phyloP scores from a whole-genome alignment of 176 grass and related monocot genomes.

The Pharus latifolius region DNA sequence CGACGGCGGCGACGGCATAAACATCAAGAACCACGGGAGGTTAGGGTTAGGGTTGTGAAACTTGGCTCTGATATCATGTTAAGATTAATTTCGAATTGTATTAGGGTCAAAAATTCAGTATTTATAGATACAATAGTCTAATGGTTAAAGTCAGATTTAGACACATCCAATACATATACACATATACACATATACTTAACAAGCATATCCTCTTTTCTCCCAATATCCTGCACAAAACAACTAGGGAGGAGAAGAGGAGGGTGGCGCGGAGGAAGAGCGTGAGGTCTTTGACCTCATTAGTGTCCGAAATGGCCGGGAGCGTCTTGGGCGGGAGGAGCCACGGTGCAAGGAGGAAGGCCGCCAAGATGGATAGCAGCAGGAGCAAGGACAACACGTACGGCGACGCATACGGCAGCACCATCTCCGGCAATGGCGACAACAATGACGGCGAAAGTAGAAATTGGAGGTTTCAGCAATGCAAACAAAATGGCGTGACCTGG shows the following conservation, averaged over 20 bases:
- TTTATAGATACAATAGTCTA: too few species aligned
- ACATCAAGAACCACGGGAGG: too few species aligned
- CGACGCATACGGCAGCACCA: constrained; percentile 34
- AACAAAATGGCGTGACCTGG: too few species aligned
- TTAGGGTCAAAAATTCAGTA: too few species aligned
- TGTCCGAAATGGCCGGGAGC: constrained; percentile 73
- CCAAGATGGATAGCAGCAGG: constrained; percentile 55
- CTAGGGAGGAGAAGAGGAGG: constrained; percentile 35
- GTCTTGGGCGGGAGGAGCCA: constrained; percentile 60
- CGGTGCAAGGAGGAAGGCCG: constrained; percentile 57
- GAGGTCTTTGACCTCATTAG: constrained; percentile 85
- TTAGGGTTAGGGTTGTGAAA: too few species aligned
- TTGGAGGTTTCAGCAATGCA: too few species aligned
- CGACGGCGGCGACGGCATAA: too few species aligned
- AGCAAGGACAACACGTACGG: constrained; percentile 64
- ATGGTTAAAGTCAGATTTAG: neutral
- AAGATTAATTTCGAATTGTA: too few species aligned
- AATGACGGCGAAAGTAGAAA: neutral
- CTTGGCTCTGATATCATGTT: too few species aligned
- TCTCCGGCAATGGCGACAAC: too few species aligned
- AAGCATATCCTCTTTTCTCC: constrained; percentile 1
- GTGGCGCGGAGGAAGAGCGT: constrained; percentile 93
- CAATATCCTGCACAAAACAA: neutral
- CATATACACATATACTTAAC: too few species aligned
- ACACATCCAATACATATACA: neutral